A percentile compares a stretch with the other conserved stretches of the same genome.
phyloP scores from a whole-genome alignment of 2,329 filamentous ascomycete genomes.

The Dryadomyces quercivorus region DNA sequence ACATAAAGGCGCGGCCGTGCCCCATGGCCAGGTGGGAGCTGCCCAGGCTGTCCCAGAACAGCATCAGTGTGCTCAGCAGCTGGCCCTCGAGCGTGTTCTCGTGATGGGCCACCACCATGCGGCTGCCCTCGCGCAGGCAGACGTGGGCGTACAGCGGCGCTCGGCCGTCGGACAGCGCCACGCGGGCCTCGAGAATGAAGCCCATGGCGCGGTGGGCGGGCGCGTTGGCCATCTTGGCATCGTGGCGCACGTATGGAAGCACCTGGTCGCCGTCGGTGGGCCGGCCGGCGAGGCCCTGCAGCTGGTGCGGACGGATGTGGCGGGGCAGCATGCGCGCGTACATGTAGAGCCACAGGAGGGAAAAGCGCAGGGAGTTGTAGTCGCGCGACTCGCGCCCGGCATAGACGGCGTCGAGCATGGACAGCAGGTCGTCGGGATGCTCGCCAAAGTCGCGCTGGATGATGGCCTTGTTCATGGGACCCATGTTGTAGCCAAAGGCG shows the following conservation, averaged over 20 bases:
- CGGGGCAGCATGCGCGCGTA: conserved; percentile 52
- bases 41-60: conserved; percentile 68
- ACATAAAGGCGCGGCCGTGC: conserved; percentile 61
- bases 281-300: conserved; percentile 11
- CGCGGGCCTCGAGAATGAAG: conserved; percentile 9
- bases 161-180: conserved; percentile 9
- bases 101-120: conserved; percentile 2
- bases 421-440: conserved; percentile 76
- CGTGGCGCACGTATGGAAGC: conserved; percentile 11
- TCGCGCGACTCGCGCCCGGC: conserved; percentile 93
- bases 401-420: conserved; percentile 89
- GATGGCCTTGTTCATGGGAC: conserved; percentile 82
- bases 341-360: conserved; percentile 90
- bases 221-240: conserved; percentile 2
- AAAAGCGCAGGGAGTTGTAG: conserved; percentile 85
- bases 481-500: conserved; percentile 77
- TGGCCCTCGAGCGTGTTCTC: conserved; percentile 10
- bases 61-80: conserved; percentile 29
- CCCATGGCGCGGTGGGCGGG: conserved; percentile 7
- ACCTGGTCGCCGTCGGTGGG: conserved; percentile 11
- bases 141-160: conserved; percentile 6
- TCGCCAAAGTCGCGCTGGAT: conserved; percentile 93
- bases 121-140: conserved; percentile 7
- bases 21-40: conserved; percentile 40
- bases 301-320: conserved; percentile 28